Evolutionary conservation across 495 filamentous ascomycete species (phyloP).

Genomic region (Acidiella bohemica): DNA sequence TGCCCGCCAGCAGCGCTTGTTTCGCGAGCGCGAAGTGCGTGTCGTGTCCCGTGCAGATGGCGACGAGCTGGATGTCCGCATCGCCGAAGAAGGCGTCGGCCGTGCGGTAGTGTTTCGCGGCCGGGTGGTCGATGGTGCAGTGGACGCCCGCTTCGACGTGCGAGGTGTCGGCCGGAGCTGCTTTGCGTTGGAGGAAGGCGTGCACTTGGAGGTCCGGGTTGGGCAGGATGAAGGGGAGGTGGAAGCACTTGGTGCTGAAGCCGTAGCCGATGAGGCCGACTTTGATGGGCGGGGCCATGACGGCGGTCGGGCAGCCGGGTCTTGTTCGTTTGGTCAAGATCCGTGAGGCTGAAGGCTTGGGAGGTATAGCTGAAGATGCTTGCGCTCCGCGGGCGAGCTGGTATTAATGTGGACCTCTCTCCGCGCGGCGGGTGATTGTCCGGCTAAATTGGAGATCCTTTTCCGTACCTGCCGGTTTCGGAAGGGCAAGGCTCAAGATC

Average conservation of each 20-base stretch:
- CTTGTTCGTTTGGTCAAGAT: too few species aligned
- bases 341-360: too few species aligned
- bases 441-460: too few species aligned
- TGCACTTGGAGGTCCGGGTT: constrained; percentile 54
- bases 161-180: constrained; percentile 45
- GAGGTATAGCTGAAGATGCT: too few species aligned
- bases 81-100: constrained; percentile 52
- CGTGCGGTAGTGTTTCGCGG: constrained; percentile 48
- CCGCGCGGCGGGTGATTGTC: too few species aligned
- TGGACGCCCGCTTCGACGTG: constrained; percentile 4
- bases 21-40: constrained; percentile 54
- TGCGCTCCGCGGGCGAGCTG: too few species aligned
- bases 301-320: too few species aligned
- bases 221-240: constrained; percentile 67
- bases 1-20: constrained; percentile 58
- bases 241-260: constrained; percentile 75
- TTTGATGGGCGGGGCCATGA: constrained; percentile 9
- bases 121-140: constrained; percentile 34
- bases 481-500: too few species aligned
- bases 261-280: constrained; percentile 47
- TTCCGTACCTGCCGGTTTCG: too few species aligned
- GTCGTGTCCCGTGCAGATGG: constrained; percentile 61
- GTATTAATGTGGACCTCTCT: too few species aligned
- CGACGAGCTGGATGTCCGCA: constrained; percentile 50
- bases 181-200: constrained; percentile 65